A percentile compares a stretch with the other conserved stretches of the same genome.
These are phyloP conservation scores for Geranomyces michiganensis DNA, from an alignment of 192 early-diverging fungal species.

Conservation along the genomic window DNA sequence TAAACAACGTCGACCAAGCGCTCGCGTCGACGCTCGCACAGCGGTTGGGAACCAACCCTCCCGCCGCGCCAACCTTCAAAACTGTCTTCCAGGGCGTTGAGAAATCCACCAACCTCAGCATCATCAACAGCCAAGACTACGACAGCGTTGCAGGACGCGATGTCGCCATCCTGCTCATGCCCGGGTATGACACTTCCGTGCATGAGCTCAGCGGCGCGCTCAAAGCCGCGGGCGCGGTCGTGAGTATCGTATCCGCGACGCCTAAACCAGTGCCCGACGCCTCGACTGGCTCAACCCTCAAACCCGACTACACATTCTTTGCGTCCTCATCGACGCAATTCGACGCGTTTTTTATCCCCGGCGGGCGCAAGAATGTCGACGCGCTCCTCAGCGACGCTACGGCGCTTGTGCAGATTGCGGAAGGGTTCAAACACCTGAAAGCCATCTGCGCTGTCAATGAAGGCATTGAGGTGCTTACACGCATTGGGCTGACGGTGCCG, in stretches of 20 bases:
- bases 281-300: conserved; percentile 4
- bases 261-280: conserved; percentile 28
- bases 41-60: conserved; percentile 14
- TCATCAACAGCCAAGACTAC: conserved; percentile 13
- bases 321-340: conserved; percentile 28
- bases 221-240: conserved; percentile 10
- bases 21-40: conserved; percentile 13
- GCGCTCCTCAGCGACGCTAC: conserved; percentile 13
- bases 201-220: conserved; percentile 16
- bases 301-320: conserved; percentile 22
- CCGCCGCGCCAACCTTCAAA: conserved; percentile 1
- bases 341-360: conserved; percentile 31
- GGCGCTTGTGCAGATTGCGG: conserved; percentile 19
- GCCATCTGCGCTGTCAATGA: conserved; percentile 31
- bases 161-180: conserved; percentile 29
- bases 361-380: conserved; percentile 23
- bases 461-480: conserved; percentile 19
- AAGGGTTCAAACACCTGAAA: conserved; percentile 34
- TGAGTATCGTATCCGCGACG: conserved; percentile 14
- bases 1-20: conserved; percentile 28
- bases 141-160: conserved; percentile 24
- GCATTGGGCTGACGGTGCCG: neutral
- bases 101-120: conserved; percentile 1
- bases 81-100: neutral
- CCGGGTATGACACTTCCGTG: conserved; percentile 24